phyloP scores from a whole-genome alignment of 768 basidiomycete species.

The Steccherinum ochraceum region DNA sequence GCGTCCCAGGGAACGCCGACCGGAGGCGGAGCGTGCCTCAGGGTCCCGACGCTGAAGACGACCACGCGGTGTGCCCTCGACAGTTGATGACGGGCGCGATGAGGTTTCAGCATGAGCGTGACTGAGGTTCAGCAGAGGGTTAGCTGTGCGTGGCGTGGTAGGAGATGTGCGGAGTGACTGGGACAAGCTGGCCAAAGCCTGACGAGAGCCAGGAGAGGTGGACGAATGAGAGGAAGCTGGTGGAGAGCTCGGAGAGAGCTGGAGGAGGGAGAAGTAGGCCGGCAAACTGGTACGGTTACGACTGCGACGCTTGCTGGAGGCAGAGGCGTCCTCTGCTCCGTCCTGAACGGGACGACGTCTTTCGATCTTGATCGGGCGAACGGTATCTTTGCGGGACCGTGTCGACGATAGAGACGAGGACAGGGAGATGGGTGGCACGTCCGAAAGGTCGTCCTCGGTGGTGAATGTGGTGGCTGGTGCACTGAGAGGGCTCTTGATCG shows the following conservation, averaged over 20 bases:
- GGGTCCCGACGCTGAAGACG: constrained; percentile 18
- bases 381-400: constrained; percentile 21
- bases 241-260: constrained; percentile 35
- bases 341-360: no score
- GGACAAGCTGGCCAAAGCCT: constrained; percentile 17
- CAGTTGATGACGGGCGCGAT: constrained; percentile 6
- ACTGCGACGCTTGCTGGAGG: constrained; percentile 22
- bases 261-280: constrained; percentile 68
- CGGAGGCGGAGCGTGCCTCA: constrained; percentile 18
- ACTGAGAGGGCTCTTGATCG: constrained; percentile 8
- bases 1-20: constrained; percentile 18
- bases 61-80: constrained; percentile 15
- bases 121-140: constrained; percentile 15
- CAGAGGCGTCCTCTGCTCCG: constrained; percentile 32
- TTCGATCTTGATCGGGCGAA: constrained; percentile 18
- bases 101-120: constrained; percentile 13
- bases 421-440: constrained; percentile 29
- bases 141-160: constrained; percentile 20
- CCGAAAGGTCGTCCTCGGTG: constrained; percentile 27
- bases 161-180: constrained; percentile 19
- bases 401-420: constrained; percentile 10
- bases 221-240: constrained; percentile 3
- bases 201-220: constrained; percentile 14
- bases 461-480: constrained; percentile 21
- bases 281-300: constrained; percentile 72